Base-by-base conservation (phyloP, 345 rosid species). In the Tarenaya hassleriana region DNA sequence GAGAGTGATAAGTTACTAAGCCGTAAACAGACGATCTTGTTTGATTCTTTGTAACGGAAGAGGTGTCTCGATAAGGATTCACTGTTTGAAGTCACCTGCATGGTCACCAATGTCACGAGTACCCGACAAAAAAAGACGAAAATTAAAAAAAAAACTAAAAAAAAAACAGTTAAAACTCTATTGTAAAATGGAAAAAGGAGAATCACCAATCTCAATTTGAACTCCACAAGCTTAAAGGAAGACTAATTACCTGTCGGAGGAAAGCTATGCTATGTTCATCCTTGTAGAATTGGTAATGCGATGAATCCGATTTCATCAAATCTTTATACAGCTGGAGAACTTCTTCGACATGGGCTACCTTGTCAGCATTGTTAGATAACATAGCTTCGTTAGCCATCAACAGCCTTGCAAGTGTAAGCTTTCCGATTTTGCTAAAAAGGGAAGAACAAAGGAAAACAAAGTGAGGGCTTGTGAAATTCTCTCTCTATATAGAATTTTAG, bases 341-440 rank as follows among this genome's bases (percentile, higher is more conserved):
- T 75, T 83, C 85, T 55, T 78, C 72, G 54, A 66, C 79, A 45
- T 84, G 79, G 47, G 20, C 52, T 56, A 52, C 53, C 52, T 67
- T 68, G n/a, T 48, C 60, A 29, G 69, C 38, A 57, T 24, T 46
- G 39, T 70, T 55, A 47, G 56, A 54, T 37, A 34, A 15, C 69
- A 75, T 65, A 45, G 58, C 72, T 69, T 88, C 78, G 59, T 54
- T 67, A 50, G 96, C 94, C 69, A 69, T 79, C 82, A 84, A 64
- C 72, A 88, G 73, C 73, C 86, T 84, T 15, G 94, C 98, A 62
- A 87, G 82, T 7, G 86, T 81, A 67, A 91, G 88, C 77, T 91
- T 91, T 55, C 95, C 92, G 58, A 91, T 84, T 81, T 91, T 91
- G 70, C 95, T 87, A 72, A 58, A 50, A 37, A 58, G n/a, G 57